A percentile compares a stretch with the other conserved stretches of the same genome.
Evolutionary conservation across 148 eudicot species (phyloP).

Genomic region (Rhododendron henanense): DNA sequence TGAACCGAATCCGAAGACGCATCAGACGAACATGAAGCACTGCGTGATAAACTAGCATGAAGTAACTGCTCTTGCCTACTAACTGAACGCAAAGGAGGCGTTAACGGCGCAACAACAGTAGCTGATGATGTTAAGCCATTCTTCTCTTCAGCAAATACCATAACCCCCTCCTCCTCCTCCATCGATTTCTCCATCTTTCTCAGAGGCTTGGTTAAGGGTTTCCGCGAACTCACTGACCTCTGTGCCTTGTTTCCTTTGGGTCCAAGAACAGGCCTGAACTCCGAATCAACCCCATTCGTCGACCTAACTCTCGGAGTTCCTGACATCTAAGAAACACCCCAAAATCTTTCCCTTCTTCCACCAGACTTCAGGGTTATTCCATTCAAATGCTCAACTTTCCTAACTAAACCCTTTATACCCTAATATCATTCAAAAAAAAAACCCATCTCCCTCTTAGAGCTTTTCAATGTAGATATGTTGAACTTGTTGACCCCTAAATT

Average conservation of each 20-base stretch:
- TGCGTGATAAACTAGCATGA: conserved; percentile 12
- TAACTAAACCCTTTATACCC: neutral
- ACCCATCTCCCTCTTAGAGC: neutral
- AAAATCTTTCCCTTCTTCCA: conserved; percentile 2
- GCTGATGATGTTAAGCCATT: neutral
- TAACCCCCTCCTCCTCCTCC: conserved; percentile 4
- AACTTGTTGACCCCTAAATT: neutral
- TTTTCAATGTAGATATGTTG: neutral
- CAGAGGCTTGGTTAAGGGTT: conserved; percentile 7
- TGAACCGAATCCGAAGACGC: conserved; percentile 26
- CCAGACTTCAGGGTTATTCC: neutral
- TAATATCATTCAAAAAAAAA: conserved; percentile 4
- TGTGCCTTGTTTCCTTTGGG: conserved; percentile 20
- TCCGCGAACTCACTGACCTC: neutral
- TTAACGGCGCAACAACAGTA: neutral
- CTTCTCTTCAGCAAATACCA: neutral
- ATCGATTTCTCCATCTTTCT: conserved; percentile 12
- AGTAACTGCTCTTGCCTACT: conserved; percentile 13
- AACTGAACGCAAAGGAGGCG: conserved; percentile 3
- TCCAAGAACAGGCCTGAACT: conserved; percentile 20
- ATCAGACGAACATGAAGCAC: conserved; percentile 29
- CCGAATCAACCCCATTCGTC: conserved; percentile 19
- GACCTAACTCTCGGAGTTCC: conserved; percentile 20
- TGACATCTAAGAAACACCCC: conserved; percentile 17
- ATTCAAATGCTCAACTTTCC: neutral